Evolutionary conservation across 1,284 basidiomycete genomes (phyloP).

Genomic region (Tremellales sp.): DNA sequence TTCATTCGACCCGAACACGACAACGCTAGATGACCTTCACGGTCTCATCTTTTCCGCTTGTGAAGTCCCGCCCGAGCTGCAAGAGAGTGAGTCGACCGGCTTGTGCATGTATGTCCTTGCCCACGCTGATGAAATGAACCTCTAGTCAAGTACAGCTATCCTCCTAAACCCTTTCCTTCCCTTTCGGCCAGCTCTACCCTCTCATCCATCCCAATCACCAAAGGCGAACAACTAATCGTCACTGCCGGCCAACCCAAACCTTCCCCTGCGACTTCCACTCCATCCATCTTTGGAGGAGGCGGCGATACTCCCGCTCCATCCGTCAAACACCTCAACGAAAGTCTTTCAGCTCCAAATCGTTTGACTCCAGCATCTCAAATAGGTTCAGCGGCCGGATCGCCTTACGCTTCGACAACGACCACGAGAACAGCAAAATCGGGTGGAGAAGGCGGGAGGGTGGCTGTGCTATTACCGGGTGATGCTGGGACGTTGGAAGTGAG

Average conservation of each 20-base stretch:
- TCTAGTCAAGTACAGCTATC: constrained; percentile 79
- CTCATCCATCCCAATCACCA: constrained; percentile 66
- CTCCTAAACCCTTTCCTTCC: constrained; percentile 67
- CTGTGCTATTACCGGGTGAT: constrained; percentile 39
- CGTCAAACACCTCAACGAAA: constrained; percentile 32
- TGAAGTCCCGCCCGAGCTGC: constrained; percentile 68
- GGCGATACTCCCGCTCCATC: constrained; percentile 30
- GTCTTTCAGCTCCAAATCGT: constrained; percentile 31
- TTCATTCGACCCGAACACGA: constrained; percentile 55
- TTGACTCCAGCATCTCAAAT: constrained; percentile 4
- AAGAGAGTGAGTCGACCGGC: constrained; percentile 57
- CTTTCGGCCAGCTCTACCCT: constrained; percentile 59
- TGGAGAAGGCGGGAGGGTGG: constrained; percentile 15
- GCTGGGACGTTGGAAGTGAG: constrained; percentile 51
- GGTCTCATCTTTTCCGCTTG: constrained; percentile 63
- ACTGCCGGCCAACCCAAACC: constrained; percentile 46
- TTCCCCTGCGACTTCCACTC: background rate
- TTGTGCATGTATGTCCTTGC: too few relatives aligned
- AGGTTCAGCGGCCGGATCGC: constrained; percentile 12
- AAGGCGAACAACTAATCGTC: constrained; percentile 80
- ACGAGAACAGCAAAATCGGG: constrained; percentile 19
- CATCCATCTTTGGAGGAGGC: constrained; percentile 8
- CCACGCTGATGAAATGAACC: background rate
- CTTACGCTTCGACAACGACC: constrained; percentile 6
- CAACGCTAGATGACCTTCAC: constrained; percentile 67